Base-by-base conservation (phyloP, 2,329 filamentous ascomycete genomes). In the Paramyrothecium roridum region DNA sequence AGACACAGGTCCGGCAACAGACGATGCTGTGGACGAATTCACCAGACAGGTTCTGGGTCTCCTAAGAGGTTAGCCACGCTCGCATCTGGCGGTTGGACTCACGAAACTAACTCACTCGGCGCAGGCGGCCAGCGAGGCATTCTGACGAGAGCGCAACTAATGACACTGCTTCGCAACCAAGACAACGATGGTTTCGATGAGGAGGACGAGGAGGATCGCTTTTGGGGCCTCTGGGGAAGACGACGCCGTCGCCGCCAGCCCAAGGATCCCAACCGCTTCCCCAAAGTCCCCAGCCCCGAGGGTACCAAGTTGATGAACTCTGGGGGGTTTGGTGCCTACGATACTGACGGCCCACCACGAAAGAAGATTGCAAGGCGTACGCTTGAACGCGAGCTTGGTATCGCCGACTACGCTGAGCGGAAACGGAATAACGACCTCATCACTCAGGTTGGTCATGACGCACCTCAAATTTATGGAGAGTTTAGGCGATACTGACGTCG, bases 281-380 rank as follows among this genome's bases (percentile, higher is more conserved):
- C 93, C n/a, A 89, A 89, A 63, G 85, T 96, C 0, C 93, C 93
- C 0, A 96, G 88, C 64, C 85, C 89, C 12, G 80, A 85, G 58
- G 93, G 95, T 8, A 79, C 73, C 50, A 84, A 88, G 62, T 76
- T 98, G 58, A 96, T 98, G 92, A 79, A 84, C 43, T 88, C 87
- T 30, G 93, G 93, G 1, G 79, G 77, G 2, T 98, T 97, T 73
- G 93, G 93, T 34, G 78, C 79, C 19, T 88, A 86, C 55, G 81
- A 88, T 48, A 73, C 78, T 55, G 76, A 77, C 63, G 76, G 76
- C 61, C 79, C 72, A 57, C 78, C 66, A 57, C 83, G 75, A 67
- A 84, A 86, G 68, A 82, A 84, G 59, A 70, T 96, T 19, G 82
- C 87, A 12, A 81, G 84, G 55, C 83, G 89, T 48, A 79, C 97